Evolutionary conservation across 2,329 filamentous ascomycete genomes (phyloP).

Genomic region (Fusarium sp.): DNA sequence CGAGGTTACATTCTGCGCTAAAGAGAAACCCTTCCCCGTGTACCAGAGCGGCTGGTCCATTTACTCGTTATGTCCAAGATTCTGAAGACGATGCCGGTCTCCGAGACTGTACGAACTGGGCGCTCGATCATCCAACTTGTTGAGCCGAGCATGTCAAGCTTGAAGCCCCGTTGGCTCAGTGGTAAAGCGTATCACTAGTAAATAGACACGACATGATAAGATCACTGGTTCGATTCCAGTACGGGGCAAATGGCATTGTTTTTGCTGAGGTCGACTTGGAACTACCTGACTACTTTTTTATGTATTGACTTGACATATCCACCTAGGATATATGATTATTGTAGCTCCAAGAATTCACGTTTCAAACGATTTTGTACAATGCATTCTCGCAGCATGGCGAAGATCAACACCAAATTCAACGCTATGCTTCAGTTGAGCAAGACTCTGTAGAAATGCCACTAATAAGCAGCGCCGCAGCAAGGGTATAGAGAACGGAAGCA

Average conservation of each 20-base stretch:
- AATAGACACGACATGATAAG: not conserved
- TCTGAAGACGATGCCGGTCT: not conserved
- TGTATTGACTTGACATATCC: rapidly evolving
- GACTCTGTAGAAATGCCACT: not conserved
- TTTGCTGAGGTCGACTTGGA: not conserved
- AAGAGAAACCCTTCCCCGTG: not conserved
- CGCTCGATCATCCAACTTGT: rapidly evolving
- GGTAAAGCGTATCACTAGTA: not conserved
- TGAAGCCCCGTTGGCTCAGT: not conserved
- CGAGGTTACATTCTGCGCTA: not conserved
- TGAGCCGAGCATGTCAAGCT: rapidly evolving
- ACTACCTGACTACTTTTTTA: not conserved
- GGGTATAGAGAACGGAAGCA: not conserved
- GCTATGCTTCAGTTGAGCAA: not conserved
- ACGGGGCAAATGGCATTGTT: not conserved
- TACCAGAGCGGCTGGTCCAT: not conserved
- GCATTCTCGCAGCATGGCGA: rapidly evolving
- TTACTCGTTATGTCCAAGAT: not conserved
- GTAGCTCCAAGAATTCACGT: rapidly evolving
- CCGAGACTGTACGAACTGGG: not conserved
- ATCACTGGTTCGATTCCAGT: not conserved
- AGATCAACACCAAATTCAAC: rapidly evolving
- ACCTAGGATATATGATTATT: no score
- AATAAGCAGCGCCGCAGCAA: not conserved
- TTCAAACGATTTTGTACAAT: rapidly evolving